Percentiles rank a stretch among this genome's conserved stretches.
phyloP scores from a whole-genome alignment of 257 asterid genomes.

The Capsicum rhomboideum region DNA sequence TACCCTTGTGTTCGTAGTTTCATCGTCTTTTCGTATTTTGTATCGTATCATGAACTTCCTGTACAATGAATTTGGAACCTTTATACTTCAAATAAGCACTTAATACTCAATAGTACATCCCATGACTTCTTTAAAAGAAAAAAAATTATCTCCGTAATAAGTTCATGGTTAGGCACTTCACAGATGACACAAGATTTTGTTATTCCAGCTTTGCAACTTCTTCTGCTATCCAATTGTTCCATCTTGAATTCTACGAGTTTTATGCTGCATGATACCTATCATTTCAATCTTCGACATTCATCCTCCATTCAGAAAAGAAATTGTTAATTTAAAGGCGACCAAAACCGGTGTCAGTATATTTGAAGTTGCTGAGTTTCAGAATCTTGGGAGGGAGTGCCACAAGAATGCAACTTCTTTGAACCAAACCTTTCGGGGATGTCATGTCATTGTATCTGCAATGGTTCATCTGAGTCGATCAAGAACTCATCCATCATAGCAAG shows the following conservation, averaged over 20 bases:
- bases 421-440: background rate
- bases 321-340: background rate
- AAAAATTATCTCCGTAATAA: background rate
- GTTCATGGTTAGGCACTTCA: background rate
- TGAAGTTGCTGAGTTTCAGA: background rate
- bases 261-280: background rate
- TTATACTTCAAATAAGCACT: background rate
- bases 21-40: too few relatives aligned
- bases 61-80: background rate
- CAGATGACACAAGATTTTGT: background rate
- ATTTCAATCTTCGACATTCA: background rate
- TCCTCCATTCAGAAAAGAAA: background rate
- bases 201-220: background rate
- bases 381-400: background rate
- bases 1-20: too few relatives aligned
- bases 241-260: background rate
- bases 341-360: too few relatives aligned
- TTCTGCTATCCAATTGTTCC: background rate
- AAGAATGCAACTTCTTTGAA: background rate
- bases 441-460: background rate
- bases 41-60: too few relatives aligned
- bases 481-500: constrained; percentile 64
- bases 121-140: background rate
- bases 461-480: constrained; percentile 22
- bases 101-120: background rate